Evolutionary conservation across 352 stramenopile species (phyloP).

Genomic region (Globisporangium mamillatum): DNA sequence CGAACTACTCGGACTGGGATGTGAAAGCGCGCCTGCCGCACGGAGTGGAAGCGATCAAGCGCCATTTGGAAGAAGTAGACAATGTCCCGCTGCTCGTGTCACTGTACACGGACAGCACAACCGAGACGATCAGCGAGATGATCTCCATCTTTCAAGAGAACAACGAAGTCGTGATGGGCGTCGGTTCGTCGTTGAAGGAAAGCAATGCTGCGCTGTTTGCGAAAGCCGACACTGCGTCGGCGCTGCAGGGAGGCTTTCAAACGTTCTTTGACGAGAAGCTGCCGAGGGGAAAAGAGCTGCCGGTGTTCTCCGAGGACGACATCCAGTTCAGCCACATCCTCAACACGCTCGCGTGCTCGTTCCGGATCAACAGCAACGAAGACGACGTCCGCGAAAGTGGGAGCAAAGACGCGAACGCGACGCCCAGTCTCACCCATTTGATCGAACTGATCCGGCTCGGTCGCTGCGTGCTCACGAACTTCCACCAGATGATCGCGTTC

Average conservation of each 20-base stretch:
- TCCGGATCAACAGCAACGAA: slow-evolving; percentile 44
- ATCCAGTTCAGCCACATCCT: slow-evolving; percentile 82
- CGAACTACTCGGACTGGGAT: slow-evolving; percentile 97
- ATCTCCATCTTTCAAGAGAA: slow-evolving; percentile 85
- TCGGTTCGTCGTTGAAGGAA: slow-evolving; percentile 74
- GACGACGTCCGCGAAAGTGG: slow-evolving; percentile 13
- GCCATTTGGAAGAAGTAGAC: slow-evolving; percentile 96
- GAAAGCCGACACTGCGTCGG: slow-evolving; percentile 66
- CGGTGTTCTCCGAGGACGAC: slow-evolving; percentile 72
- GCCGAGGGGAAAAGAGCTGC: slow-evolving; percentile 47
- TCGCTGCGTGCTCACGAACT: slow-evolving; percentile 80
- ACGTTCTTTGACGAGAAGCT: slow-evolving; percentile 73
- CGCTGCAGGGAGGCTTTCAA: slow-evolving; percentile 59
- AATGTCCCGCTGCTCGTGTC: slow-evolving; percentile 98
- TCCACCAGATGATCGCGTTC: slow-evolving; percentile 77
- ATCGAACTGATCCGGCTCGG: slow-evolving; percentile 82
- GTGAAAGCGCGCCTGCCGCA: slow-evolving; percentile 95
- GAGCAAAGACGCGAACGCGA: slow-evolving; percentile 25
- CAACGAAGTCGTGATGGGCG: slow-evolving; percentile 77
- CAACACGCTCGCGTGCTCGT: slow-evolving; percentile 77
- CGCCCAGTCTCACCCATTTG: slow-evolving; percentile 57
- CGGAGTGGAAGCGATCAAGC: slow-evolving; percentile 93
- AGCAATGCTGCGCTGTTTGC: slow-evolving; percentile 78
- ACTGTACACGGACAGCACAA: slow-evolving; percentile 97
- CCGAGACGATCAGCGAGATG: slow-evolving; percentile 94